These are phyloP conservation scores for Teunomyces panamensis DNA, from an alignment of 805 yeast species.

Conservation along the genomic window DNA sequence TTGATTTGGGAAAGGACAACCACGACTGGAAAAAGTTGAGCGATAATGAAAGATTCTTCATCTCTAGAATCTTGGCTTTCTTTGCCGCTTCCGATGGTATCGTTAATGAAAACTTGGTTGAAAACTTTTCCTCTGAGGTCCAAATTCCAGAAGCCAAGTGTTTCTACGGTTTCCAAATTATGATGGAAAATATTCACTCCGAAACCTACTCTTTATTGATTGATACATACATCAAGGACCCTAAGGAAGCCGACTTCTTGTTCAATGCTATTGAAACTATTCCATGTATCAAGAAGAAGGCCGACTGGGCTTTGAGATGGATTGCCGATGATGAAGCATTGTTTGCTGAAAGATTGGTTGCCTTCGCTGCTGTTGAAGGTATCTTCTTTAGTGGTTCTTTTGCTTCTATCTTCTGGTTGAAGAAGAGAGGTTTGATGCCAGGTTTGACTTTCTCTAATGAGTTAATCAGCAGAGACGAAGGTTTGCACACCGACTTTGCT, in stretches of 20 bases:
- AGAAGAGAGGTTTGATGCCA: conserved; percentile 98
- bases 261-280: conserved; percentile 95
- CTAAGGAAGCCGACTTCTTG: conserved; percentile 84
- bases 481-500: conserved; percentile 97
- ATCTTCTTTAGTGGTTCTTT: conserved; percentile 97
- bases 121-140: conserved; percentile 95
- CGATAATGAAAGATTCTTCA: conserved; percentile 88
- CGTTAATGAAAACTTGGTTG: conserved; percentile 95
- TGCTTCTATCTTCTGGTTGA: conserved; percentile 98
- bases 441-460: conserved; percentile 98
- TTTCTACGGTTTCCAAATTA: conserved; percentile 98
- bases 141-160: conserved; percentile 97
- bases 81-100: conserved; percentile 99
- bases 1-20: conserved; percentile 87
- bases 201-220: conserved; percentile 94
- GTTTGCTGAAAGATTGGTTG: conserved; percentile 94
- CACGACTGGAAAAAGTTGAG: conserved; percentile 90
- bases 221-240: conserved; percentile 94
- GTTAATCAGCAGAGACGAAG: conserved; percentile 97
- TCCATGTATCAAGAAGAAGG: conserved; percentile 95
- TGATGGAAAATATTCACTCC: conserved; percentile 99
- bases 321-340: conserved; percentile 82
- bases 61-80: conserved; percentile 92
- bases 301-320: conserved; percentile 99
- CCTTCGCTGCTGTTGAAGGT: conserved; percentile 99